These are phyloP conservation scores for Linnemannia hyalina DNA, from an alignment of 192 early-diverging fungal species.

Conservation along the genomic window DNA sequence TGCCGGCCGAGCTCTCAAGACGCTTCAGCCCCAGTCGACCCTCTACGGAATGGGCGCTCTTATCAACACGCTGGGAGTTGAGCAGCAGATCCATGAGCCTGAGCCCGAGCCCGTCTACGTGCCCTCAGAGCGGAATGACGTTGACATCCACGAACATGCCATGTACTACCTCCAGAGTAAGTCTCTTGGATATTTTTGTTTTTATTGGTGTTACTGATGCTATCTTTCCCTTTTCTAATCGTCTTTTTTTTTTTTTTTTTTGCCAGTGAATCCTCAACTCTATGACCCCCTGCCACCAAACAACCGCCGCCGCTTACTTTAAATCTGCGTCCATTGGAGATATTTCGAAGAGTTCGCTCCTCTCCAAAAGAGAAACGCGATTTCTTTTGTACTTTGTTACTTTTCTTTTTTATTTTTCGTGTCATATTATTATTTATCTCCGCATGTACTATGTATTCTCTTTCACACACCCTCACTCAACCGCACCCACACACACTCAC, in stretches of 20 bases:
- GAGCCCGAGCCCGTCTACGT: not conserved
- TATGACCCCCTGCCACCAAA: conserved; percentile 34
- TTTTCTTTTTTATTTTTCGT: conserved; percentile 14
- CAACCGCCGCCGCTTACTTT: conserved; percentile 40
- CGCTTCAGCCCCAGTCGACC: conserved; percentile 33
- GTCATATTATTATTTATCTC: not conserved
- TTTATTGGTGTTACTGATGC: not conserved
- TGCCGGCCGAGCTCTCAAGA: conserved; percentile 21
- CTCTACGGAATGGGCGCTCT: conserved; percentile 50
- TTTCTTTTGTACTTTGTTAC: not conserved
- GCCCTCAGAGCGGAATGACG: conserved; percentile 4
- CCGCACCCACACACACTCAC: not conserved
- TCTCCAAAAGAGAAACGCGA: not conserved
- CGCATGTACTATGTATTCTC: conserved; percentile 22
- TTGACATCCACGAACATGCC: conserved; percentile 16
- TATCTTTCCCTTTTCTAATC: not conserved
- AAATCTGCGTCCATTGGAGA: not conserved
- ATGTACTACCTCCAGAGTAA: conserved; percentile 44
- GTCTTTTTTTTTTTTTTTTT: not conserved
- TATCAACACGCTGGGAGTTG: conserved; percentile 41
- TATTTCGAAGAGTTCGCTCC: no score
- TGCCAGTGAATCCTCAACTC: conserved; percentile 44
- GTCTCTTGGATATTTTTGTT: not conserved
- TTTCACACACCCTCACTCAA: not conserved
- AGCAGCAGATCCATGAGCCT: conserved; percentile 35